phyloP scores from a whole-genome alignment of 2,329 filamentous ascomycete genomes.

The Zalaria obscura region DNA sequence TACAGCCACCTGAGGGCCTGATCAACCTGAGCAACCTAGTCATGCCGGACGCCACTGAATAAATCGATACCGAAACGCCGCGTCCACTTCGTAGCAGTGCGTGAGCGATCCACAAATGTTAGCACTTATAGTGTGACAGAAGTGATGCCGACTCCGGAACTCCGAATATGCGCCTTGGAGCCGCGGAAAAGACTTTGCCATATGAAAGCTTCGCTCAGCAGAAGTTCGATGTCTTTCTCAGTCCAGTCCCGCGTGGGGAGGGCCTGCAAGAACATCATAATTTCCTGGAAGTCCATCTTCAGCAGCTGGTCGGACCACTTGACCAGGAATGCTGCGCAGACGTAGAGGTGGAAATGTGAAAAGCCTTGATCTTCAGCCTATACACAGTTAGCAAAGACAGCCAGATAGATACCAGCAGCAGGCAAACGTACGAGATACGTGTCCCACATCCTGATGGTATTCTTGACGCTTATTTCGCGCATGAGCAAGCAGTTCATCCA shows the following conservation, averaged over 20 bases:
- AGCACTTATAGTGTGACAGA: too few relatives aligned
- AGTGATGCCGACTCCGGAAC: too few relatives aligned
- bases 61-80: too few relatives aligned
- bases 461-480: constrained; percentile 91
- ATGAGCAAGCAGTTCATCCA: constrained; percentile 99
- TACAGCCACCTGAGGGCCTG: constrained; percentile 18
- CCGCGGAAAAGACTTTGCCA: constrained; percentile 98
- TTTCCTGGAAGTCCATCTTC: constrained; percentile 96
- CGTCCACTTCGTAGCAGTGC: too few relatives aligned
- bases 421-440: constrained; percentile 70
- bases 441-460: constrained; percentile 98
- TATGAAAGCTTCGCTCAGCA: constrained; percentile 93
- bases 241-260: constrained; percentile 89
- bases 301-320: constrained; percentile 95
- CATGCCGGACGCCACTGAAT: too few relatives aligned
- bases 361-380: constrained; percentile 98
- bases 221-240: constrained; percentile 91
- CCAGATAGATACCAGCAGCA: constrained; percentile 1
- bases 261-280: constrained; percentile 98
- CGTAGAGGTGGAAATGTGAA: constrained; percentile 94
- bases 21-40: constrained; percentile 10
- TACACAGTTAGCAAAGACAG: constrained; percentile 1
- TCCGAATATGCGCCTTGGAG: constrained; percentile 66
- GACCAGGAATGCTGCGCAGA: constrained; percentile 92
- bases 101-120: too few relatives aligned